Base-by-base conservation (phyloP, 192 early-diverging fungal species). In the Phlyctochytrium arcticum region DNA sequence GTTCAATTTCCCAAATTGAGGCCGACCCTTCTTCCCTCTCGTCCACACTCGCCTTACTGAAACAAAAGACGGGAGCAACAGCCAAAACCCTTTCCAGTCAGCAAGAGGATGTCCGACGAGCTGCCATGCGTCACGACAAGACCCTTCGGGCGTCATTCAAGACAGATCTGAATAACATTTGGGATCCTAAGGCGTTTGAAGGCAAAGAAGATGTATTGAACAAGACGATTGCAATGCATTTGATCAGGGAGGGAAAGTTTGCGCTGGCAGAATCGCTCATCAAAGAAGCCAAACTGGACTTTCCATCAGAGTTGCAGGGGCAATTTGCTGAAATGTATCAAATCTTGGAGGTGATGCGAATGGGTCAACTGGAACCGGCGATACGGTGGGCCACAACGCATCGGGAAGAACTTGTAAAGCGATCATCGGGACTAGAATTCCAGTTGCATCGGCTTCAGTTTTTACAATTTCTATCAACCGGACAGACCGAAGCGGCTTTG, bases 211-310 rank as follows among this genome's bases (percentile, higher is more conserved):
- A 79, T 1, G 70, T 87, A 29, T 69, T 97, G 36, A 69, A 78
- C 54, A 77, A 74, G 44, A 75, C 89, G 4, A 72, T 95, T 12
- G 80, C 85, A 8, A 60, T 78, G 53, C 92, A 95, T 59, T 90
- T 95, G 64, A 83, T 97, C 46, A 81, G 90, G 12, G 85, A 78
- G 72, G 95, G 95, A 17, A 83, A 89, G 39, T 96, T 96, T 75
- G 87, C 85, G 31, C 65, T 95, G 24, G 90, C 87, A 3, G 75
- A 87, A 12, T 67, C 67, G 21, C 93, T 92, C 71, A 72, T 80
- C 29, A 31, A 29, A 26, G 82, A 84, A 54, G 61, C 69, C 42
- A 62, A 33, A 15, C 33, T 75, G 34, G 30, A 53, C 26, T 12
- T 70, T 19, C 57, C 68, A 4, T 48, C 34, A n/a, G 68, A 78